Evolutionary conservation across 2,329 filamentous ascomycete species (phyloP).

Genomic region (Onygena corvina): DNA sequence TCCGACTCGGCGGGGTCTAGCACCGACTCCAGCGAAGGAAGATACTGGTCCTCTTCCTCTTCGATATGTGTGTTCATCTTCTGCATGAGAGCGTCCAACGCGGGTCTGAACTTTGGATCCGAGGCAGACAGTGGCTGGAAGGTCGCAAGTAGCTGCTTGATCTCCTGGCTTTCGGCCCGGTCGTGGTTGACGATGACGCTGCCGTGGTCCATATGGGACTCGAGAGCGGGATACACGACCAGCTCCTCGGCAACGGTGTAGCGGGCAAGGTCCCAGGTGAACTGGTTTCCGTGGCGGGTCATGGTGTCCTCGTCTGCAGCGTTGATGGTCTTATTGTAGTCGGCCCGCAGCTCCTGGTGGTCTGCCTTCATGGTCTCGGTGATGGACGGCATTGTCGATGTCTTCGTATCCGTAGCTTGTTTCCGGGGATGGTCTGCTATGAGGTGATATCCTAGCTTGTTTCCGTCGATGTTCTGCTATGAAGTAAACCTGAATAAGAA

Average conservation of each 20-base stretch:
- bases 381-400: conserved; percentile 17
- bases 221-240: conserved; percentile 44
- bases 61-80: conserved; percentile 37
- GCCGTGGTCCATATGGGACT: conserved; percentile 38
- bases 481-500: too few relatives aligned
- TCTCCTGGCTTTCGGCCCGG: conserved; percentile 21
- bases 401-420: not conserved
- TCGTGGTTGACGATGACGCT: conserved; percentile 33
- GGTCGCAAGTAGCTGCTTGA: conserved; percentile 39
- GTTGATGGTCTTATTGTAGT: conserved; percentile 35
- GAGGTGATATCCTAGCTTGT: too few relatives aligned
- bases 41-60: conserved; percentile 39
- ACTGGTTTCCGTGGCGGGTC: conserved; percentile 39
- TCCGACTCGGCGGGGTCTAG: conserved; percentile 27
- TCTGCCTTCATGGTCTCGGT: conserved; percentile 33
- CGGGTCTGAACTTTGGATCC: conserved; percentile 31
- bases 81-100: conserved; percentile 33
- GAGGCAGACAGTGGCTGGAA: conserved; percentile 36
- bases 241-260: conserved; percentile 43
- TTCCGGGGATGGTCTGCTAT: not conserved
- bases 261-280: conserved; percentile 43
- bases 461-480: too few relatives aligned
- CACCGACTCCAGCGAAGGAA: conserved; percentile 37
- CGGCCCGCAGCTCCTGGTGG: conserved; percentile 32
- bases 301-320: conserved; percentile 34